Evolutionary conservation across 1,139 yeast genomes (phyloP).

Genomic region (Kodamaea arcana): DNA sequence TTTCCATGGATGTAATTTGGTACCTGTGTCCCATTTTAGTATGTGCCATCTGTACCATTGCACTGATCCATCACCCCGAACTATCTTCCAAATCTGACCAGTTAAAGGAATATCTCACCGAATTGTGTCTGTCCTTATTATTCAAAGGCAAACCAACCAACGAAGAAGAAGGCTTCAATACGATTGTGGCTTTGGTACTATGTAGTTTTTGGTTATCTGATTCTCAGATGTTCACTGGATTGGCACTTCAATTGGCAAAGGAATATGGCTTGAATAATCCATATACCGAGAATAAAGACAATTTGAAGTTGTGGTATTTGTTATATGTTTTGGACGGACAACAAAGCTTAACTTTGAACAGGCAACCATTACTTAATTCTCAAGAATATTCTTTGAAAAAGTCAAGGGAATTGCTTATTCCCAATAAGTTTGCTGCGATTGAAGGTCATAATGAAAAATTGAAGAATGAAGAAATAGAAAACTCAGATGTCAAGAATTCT

Average conservation of each 20-base stretch:
- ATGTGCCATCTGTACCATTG: conserved; percentile 59
- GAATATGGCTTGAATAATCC: conserved; percentile 49
- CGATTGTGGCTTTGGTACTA: conserved; percentile 58
- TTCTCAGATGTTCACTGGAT: conserved; percentile 61
- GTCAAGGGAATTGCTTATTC: conserved; percentile 34
- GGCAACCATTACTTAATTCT: conserved; percentile 51
- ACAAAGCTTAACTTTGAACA: conserved; percentile 58
- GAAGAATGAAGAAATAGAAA: conserved; percentile 1
- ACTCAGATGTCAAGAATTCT: background rate
- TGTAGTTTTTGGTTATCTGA: conserved; percentile 71
- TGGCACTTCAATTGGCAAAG: conserved; percentile 62
- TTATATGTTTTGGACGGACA: conserved; percentile 68
- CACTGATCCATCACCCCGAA: conserved; percentile 58
- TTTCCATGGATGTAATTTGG: conserved; percentile 52
- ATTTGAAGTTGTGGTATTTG: conserved; percentile 62
- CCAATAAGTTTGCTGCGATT: too few relatives aligned
- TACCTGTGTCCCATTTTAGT: conserved; percentile 53
- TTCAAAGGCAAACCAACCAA: conserved; percentile 37
- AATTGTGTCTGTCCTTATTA: conserved; percentile 44
- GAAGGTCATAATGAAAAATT: conserved; percentile 5
- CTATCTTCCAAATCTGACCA: conserved; percentile 33
- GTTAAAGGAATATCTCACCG: conserved; percentile 42
- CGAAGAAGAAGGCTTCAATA: conserved; percentile 53
- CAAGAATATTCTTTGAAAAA: conserved; percentile 42
- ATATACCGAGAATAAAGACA: conserved; percentile 29